A percentile compares a stretch with the other conserved stretches of the same genome.
phyloP scores from a whole-genome alignment of 805 yeast species.

The Tetrapisispora nanseiensis region DNA sequence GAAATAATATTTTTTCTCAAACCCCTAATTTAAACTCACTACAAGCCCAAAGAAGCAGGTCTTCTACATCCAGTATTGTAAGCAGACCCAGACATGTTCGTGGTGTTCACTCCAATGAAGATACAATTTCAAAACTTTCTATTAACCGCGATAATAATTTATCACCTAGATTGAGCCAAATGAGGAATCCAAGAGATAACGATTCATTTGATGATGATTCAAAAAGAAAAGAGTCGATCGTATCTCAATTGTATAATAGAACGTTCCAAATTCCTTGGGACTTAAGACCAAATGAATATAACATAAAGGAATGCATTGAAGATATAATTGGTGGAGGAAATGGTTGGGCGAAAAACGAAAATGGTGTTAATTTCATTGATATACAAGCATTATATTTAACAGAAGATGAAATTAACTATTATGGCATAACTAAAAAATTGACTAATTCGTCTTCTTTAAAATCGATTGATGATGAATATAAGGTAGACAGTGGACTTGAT shows the following conservation, averaged over 20 bases:
- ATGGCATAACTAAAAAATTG: constrained; percentile 1
- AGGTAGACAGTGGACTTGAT: constrained; percentile 5
- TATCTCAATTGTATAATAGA: constrained; percentile 40
- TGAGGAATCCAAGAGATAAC: constrained; percentile 10
- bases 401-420: constrained; percentile 20
- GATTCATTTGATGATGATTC: background rate
- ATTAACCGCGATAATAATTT: background rate
- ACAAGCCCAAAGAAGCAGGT: background rate
- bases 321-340: constrained; percentile 67
- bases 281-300: constrained; percentile 41
- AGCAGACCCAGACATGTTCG: background rate
- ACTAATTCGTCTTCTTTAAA: background rate
- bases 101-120: background rate
- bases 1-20: background rate
- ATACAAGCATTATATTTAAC: constrained; percentile 22
- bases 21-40: background rate
- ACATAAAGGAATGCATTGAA: constrained; percentile 62
- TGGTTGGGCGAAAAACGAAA: constrained; percentile 48
- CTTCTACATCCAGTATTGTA: background rate
- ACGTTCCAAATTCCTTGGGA: constrained; percentile 59
- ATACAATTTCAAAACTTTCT: background rate
- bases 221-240: constrained; percentile 37
- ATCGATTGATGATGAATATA: background rate
- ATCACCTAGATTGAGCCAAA: background rate
- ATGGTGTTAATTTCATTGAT: constrained; percentile 27